Base-by-base conservation (phyloP, 2,329 filamentous ascomycete species). In the Aureobasidium mangrovei region DNA sequence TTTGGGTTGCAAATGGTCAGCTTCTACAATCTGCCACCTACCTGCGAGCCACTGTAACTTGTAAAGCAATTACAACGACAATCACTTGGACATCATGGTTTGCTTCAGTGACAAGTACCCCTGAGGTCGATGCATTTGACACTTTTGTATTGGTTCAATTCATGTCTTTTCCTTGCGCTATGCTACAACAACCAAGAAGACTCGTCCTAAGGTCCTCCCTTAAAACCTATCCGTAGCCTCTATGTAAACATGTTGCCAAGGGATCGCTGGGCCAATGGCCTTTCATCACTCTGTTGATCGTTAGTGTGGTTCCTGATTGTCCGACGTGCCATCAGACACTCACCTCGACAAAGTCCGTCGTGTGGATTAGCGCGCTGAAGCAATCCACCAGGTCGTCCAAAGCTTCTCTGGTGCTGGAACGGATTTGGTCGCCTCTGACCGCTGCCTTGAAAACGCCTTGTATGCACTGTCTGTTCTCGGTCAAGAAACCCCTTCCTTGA, bases 271-370 rank as follows among this genome's bases (percentile, higher is more conserved):
- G 31, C 32, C 24, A 53, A 38, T 4, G 39, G 49, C 3, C 41
- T 28, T n/a, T 53, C 49, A 44, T 53, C 49, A 9, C 49, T 38
- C 49, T 53, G 32, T 28, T 12, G 10, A 7, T 7, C 2, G 7
- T 7, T 12, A 35, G 32, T 35, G 32, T 35, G 32, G 7, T 7
- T 35, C 7, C 32, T 35, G 7, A 7, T n/a, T 6, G 38, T 29
- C 10, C 8, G 9, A 35, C 24, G 12, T 32, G 1, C 7, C 2
- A n/a, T 7, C n/a, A 38, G 18, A 26, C 31, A 72, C 82, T 72
- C 74, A 95, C 91, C 77, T 96, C 86, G 53, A 95, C 73, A 68
- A 95, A 96, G 41, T 82, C 84, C 7, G 88, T 94, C 36, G 89
- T 82, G 31, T 84, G 79, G 64, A 96, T 87, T 59, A 97, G 75